These are phyloP conservation scores for Geotrichum citri-aurantii DNA, from an alignment of 1,139 yeast genomes.

Conservation along the genomic window DNA sequence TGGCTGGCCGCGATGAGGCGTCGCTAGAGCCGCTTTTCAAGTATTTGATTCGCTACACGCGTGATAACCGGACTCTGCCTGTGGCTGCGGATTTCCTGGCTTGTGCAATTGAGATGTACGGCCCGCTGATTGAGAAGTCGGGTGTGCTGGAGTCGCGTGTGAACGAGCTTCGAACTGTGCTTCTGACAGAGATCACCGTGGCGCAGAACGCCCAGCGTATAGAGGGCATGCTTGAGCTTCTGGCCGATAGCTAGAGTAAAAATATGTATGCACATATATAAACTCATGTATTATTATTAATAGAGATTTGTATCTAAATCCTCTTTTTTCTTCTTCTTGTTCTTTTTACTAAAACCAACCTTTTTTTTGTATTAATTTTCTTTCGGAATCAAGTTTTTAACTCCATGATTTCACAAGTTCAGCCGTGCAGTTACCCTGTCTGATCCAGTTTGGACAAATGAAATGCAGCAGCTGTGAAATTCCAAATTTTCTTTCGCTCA, in stretches of 20 bases:
- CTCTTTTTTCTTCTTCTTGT: neutral
- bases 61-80: constrained; percentile 71
- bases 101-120: constrained; percentile 75
- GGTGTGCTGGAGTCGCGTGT: constrained; percentile 76
- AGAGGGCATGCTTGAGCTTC: constrained; percentile 87
- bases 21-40: constrained; percentile 76
- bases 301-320: neutral
- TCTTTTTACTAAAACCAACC: neutral
- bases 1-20: constrained; percentile 78
- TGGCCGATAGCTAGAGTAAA: constrained; percentile 37
- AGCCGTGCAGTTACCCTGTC: neutral
- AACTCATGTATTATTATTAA: neutral
- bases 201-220: constrained; percentile 85
- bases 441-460: neutral
- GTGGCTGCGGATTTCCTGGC: constrained; percentile 81
- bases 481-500: neutral
- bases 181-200: constrained; percentile 63
- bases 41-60: constrained; percentile 71
- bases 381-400: neutral
- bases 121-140: constrained; percentile 61
- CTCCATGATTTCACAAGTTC: neutral
- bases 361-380: neutral
- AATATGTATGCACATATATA: neutral
- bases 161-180: constrained; percentile 48
- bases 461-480: neutral